phyloP scores from a whole-genome alignment of 371 early-diverging fungal species.

The Umbelopsis sp. region DNA sequence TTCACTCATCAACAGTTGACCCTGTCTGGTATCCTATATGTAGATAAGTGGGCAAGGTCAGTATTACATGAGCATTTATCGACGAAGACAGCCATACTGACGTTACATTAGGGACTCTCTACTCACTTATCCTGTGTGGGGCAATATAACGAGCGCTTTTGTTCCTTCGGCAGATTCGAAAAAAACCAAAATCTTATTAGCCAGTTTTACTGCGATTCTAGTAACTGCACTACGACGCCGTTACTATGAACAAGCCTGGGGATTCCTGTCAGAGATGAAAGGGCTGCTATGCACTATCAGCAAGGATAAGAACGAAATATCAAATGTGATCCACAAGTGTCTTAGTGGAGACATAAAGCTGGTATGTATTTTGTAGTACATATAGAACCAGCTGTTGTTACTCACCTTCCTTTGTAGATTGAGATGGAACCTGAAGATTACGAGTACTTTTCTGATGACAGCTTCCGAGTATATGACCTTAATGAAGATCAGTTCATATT shows the following conservation, averaged over 20 bases:
- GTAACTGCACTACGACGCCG: conserved; percentile 53
- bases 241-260: conserved; percentile 52
- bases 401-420: conserved; percentile 23
- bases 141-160: conserved; percentile 17
- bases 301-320: neutral
- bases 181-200: conserved; percentile 43
- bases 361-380: conserved; percentile 24
- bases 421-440: conserved; percentile 50
- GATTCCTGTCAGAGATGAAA: conserved; percentile 49
- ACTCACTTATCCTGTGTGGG: conserved; percentile 42
- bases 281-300: conserved; percentile 27
- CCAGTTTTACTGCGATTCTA: conserved; percentile 52
- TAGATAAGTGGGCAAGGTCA: conserved; percentile 52
- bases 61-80: neutral
- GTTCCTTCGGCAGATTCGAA: neutral
- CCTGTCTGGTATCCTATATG: conserved; percentile 36
- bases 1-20: conserved; percentile 36
- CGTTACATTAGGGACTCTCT: conserved; percentile 36
- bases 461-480: conserved; percentile 51
- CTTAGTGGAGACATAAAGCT: conserved; percentile 34
- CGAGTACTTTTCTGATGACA: conserved; percentile 51
- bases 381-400: neutral
- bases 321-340: neutral
- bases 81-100: neutral
- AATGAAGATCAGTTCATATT: conserved; percentile 45